Evolutionary conservation across 441 rosid genomes (phyloP).

Genomic region (Theobroma grandiflorum): DNA sequence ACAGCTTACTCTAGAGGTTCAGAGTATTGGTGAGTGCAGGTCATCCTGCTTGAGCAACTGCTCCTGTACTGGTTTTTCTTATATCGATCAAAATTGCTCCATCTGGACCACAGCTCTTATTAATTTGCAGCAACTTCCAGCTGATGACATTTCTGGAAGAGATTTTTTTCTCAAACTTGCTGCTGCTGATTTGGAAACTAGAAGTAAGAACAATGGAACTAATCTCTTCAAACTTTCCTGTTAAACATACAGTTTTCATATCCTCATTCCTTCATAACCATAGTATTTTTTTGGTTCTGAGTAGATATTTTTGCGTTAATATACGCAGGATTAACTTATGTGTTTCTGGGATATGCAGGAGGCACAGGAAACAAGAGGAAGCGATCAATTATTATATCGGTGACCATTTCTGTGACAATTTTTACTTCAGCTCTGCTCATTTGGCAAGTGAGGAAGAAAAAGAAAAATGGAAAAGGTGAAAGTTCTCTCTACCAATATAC

Average conservation of each 20-base stretch:
- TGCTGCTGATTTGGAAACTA: constrained; percentile 7
- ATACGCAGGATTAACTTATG: neutral
- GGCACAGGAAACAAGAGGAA: neutral
- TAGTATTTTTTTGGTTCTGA: too few species aligned
- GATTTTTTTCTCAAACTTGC: constrained; percentile 27
- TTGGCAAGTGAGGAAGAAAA: neutral
- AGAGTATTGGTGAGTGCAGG: constrained; percentile 28
- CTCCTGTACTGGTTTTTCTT: constrained; percentile 43
- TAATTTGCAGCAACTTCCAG: constrained; percentile 24
- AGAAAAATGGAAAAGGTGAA: neutral
- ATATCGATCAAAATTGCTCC: constrained; percentile 20
- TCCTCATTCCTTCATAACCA: too few species aligned
- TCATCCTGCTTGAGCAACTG: constrained; percentile 39
- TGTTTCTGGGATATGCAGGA: neutral
- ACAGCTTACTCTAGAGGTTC: neutral
- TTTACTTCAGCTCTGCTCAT: neutral
- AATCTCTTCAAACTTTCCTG: neutral
- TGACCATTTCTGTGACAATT: neutral
- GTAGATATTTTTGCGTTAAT: neutral
- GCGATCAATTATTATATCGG: neutral
- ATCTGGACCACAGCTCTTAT: constrained; percentile 37
- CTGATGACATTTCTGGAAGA: neutral
- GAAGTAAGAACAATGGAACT: neutral
- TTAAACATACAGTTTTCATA: neutral
- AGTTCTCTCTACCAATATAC: neutral